Percentiles rank a stretch among this genome's conserved stretches.
phyloP scores from a whole-genome alignment of 306 rosid genomes.

The Abrus pulchellus region DNA sequence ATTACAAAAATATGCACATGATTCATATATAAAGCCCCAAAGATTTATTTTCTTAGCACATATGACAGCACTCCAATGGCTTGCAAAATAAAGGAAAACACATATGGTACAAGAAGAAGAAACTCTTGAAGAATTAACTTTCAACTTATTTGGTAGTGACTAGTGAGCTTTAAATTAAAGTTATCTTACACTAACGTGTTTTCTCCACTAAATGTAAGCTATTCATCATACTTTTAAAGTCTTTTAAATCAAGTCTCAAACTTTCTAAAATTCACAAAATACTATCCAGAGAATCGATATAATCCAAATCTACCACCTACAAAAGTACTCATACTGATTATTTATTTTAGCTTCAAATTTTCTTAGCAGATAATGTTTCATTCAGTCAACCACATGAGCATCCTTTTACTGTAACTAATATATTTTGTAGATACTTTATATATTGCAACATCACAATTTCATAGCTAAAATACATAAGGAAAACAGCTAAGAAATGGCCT shows the following conservation, averaged over 20 bases:
- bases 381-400: slow-evolving; percentile 1
- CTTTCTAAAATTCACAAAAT: not conserved
- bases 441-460: slow-evolving; percentile 21
- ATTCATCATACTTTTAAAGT: not conserved
- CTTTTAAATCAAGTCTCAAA: not conserved
- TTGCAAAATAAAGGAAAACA: no score
- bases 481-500: not conserved
- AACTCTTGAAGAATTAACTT: no score
- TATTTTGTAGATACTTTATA: slow-evolving; percentile 8
- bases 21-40: no score
- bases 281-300: not conserved
- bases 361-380: slow-evolving; percentile 16
- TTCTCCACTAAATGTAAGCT: not conserved
- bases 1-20: no score
- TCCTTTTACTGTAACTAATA: not conserved
- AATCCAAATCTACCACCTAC: not conserved
- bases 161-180: no score
- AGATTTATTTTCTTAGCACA: no score
- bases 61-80: no score
- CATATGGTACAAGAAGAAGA: no score
- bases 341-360: not conserved
- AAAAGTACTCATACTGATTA: not conserved
- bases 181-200: no score
- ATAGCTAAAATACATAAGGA: not conserved
- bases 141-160: no score